A percentile compares a stretch with the other conserved stretches of the same genome.
phyloP scores from a whole-genome alignment of 768 basidiomycete genomes.

The Phlegmacium glaucopus region DNA sequence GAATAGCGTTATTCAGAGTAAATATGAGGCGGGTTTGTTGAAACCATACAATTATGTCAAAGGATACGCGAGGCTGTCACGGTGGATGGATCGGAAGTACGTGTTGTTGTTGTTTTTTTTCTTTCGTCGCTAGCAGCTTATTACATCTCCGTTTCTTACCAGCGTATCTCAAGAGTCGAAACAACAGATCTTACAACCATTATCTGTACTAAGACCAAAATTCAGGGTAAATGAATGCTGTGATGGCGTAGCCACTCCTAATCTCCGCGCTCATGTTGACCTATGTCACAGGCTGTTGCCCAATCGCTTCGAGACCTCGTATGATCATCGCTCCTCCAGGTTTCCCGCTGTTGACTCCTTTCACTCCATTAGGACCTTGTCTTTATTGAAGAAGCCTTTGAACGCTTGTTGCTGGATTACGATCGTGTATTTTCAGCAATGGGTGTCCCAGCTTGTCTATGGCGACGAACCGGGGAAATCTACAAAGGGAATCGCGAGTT shows the following conservation, averaged over 20 bases:
- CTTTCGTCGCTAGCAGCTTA: slow-evolving; percentile 1
- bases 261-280: slow-evolving; percentile 1
- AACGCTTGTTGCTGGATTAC: slow-evolving; percentile 91
- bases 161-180: slow-evolving; percentile 90
- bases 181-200: slow-evolving; percentile 86
- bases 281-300: slow-evolving; percentile 57
- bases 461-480: slow-evolving; percentile 96
- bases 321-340: slow-evolving; percentile 19
- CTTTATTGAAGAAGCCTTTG: slow-evolving; percentile 97
- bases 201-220: slow-evolving; percentile 82
- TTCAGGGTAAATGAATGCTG: slow-evolving; percentile 52
- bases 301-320: slow-evolving; percentile 84
- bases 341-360: neutral
- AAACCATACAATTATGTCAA: slow-evolving; percentile 98
- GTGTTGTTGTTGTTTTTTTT: slow-evolving; percentile 11
- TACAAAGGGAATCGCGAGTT: slow-evolving; percentile 99
- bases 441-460: slow-evolving; percentile 95
- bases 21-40: slow-evolving; percentile 93
- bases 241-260: slow-evolving; percentile 13
- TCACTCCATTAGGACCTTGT: slow-evolving; percentile 70
- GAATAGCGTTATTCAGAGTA: slow-evolving; percentile 89
- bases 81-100: slow-evolving; percentile 95
- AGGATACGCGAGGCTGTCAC: slow-evolving; percentile 85
- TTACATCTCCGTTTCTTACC: neutral
- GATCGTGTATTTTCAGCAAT: slow-evolving; percentile 94